These are phyloP conservation scores for Ogataea trehaloabstinens DNA, from an alignment of 805 yeast species.

Conservation along the genomic window DNA sequence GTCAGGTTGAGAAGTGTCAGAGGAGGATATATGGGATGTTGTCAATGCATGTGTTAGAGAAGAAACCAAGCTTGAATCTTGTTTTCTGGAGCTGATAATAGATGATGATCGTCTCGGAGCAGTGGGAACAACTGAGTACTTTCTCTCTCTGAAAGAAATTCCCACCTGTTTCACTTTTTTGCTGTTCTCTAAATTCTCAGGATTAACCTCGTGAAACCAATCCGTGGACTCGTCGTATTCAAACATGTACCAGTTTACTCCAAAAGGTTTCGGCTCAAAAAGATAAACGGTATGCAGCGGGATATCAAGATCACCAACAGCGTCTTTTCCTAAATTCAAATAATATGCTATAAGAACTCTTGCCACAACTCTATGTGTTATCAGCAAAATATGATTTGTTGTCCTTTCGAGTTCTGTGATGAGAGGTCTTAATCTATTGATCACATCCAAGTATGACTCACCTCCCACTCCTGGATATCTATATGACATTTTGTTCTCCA, in stretches of 20 bases:
- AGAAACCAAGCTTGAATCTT: constrained; percentile 1
- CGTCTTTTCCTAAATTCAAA: constrained; percentile 72
- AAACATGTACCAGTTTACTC: constrained; percentile 88
- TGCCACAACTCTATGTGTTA: constrained; percentile 90
- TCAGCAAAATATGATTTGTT: constrained; percentile 76
- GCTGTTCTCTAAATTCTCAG: constrained; percentile 42
- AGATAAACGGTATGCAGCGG: constrained; percentile 90
- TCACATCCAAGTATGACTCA: constrained; percentile 90
- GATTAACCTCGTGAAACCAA: constrained; percentile 68
- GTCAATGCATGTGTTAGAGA: not conserved
- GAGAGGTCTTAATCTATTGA: constrained; percentile 83
- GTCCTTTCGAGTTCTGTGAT: constrained; percentile 92
- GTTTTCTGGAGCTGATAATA: constrained; percentile 3
- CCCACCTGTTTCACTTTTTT: constrained; percentile 69
- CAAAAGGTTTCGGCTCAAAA: constrained; percentile 91
- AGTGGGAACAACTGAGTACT: constrained; percentile 73
- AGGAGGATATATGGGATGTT: not conserved
- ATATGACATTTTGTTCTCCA: constrained; percentile 75
- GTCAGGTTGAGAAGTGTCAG: not conserved
- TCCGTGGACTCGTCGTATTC: constrained; percentile 79
- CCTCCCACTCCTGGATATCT: constrained; percentile 98
- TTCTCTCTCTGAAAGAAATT: constrained; percentile 64
- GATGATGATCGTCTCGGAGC: constrained; percentile 45
- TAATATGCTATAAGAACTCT: constrained; percentile 86
- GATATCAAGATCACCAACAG: constrained; percentile 87